Evolutionary conservation across 2,329 filamentous ascomycete genomes (phyloP).

Genomic region (Stachybotrys chartarum): DNA sequence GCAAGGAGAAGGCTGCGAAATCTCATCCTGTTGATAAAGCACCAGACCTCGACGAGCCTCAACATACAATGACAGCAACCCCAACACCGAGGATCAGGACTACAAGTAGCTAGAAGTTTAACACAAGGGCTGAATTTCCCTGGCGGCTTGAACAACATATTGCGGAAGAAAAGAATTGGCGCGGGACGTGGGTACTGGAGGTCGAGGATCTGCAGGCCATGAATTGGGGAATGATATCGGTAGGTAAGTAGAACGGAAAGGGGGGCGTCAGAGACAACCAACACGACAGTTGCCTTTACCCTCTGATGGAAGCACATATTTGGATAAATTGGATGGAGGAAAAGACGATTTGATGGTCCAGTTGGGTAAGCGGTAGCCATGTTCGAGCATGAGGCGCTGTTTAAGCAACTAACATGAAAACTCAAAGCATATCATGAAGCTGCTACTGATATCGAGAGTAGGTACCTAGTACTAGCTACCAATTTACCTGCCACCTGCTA

Average conservation of each 20-base stretch:
- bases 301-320: background rate
- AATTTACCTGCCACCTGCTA: no score
- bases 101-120: background rate
- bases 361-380: background rate
- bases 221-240: background rate
- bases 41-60: background rate
- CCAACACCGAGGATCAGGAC: background rate
- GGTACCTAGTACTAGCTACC: no score
- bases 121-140: background rate
- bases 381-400: background rate
- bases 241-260: background rate
- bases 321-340: background rate
- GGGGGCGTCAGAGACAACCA: background rate
- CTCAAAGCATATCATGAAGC: no score
- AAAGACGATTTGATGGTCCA: background rate
- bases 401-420: background rate
- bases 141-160: background rate
- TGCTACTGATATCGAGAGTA: no score
- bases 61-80: background rate
- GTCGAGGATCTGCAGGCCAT: background rate
- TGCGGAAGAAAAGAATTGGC: background rate
- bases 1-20: background rate
- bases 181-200: slow-evolving; percentile 1
- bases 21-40: background rate
- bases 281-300: background rate